Evolutionary conservation across 768 basidiomycete species (phyloP), one percentile per base, ranked within the genome.

Genomic region (Austroboletus festivus): DNA sequence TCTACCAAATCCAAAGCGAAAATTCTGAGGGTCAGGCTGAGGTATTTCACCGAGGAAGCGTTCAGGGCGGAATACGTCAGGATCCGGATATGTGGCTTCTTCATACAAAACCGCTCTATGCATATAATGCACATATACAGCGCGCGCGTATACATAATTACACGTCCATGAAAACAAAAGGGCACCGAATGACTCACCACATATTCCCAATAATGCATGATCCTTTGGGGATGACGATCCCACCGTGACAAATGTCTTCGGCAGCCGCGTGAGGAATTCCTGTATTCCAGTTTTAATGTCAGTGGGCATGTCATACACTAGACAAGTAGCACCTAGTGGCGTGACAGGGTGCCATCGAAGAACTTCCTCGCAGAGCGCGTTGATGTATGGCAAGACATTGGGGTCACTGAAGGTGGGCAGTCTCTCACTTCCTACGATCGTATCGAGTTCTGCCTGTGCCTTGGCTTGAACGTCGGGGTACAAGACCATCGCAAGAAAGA

Each of bases 101-200:
- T 85, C 75, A 39, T 77, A 76, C 1, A 79, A 63, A 62, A 83
- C 76, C n/a, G 62, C 66, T 81, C 82, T 82, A 35, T 28, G 28
- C 12, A 15, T 13, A 35, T 7, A 35, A 15, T 5, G 34, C 10
- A 35, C 5, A 16, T 35, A 35, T 15, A 12, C 16, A 13, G 34
- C 12, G 12, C 12, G 28, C 28, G 28, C 7, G 28, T 6, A 28
- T 28, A 5, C 28, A 12, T 12, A 28, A 28, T 28, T 35, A 35
- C 8, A 31, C 13, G 30, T 31, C 30, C 30, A 7, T 31, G 7
- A 31, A 31, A 31, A 13, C 7, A 13, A 31, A 31, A 31, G 30
- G 30, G n/a, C n/a, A n/a, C n/a, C 30, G 30, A 7, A 31, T 35
- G 34, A 35, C 72, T 37, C 45, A 58, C 60, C 62, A 64, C 1